phyloP scores from a whole-genome alignment of 106 monocot species.

The Gastrodia elata region DNA sequence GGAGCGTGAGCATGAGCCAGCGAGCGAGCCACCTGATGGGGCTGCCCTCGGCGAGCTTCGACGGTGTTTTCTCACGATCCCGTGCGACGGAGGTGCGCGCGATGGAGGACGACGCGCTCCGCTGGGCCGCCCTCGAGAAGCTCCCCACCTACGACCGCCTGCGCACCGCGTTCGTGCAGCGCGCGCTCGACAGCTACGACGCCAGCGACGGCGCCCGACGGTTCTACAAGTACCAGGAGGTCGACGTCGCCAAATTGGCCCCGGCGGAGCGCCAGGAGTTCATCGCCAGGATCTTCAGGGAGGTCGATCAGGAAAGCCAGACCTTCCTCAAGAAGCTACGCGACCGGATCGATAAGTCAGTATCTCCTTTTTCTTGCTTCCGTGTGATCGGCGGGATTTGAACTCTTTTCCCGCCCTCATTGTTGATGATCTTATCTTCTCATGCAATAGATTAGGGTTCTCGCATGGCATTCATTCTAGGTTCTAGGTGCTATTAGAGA shows the following conservation, averaged over 20 bases:
- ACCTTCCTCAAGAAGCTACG: conserved; percentile 48
- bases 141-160: conserved; percentile 53
- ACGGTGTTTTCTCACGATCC: conserved; percentile 22
- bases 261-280: conserved; percentile 51
- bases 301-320: conserved; percentile 62
- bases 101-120: conserved; percentile 56
- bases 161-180: conserved; percentile 36
- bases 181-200: conserved; percentile 6
- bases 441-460: too few species aligned
- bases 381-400: too few species aligned
- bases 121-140: conserved; percentile 66
- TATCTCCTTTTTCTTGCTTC: neutral
- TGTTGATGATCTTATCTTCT: too few species aligned
- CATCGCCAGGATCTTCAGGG: conserved; percentile 46
- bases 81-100: conserved; percentile 10
- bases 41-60: conserved; percentile 4
- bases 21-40: conserved; percentile 10
- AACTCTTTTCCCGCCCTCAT: too few species aligned
- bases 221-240: conserved; percentile 31
- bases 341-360: conserved; percentile 48
- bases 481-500: too few species aligned
- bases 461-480: too few species aligned
- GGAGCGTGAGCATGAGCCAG: conserved; percentile 26
- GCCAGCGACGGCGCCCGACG: neutral
- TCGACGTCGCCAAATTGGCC: conserved; percentile 47